Conservation (phyloP, 1,284 basidiomycete species). For the Volvariella surrecta region DNA sequence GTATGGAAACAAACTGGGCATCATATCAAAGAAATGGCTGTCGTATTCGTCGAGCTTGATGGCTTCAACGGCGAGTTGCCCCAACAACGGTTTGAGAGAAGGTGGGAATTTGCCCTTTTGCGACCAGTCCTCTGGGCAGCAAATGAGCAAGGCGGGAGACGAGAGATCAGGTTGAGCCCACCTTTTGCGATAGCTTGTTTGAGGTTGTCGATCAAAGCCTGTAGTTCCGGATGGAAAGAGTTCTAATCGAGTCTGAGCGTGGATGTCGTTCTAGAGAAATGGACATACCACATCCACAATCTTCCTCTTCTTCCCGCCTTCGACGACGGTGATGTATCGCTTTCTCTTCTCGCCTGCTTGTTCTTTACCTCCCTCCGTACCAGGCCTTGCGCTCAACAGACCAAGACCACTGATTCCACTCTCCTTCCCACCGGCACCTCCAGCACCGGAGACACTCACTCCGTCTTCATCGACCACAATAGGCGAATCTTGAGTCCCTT, state of each 20-base stretch:
- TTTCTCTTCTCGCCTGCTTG: constrained; percentile 39
- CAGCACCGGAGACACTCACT: background rate
- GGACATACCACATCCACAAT: constrained; percentile 51
- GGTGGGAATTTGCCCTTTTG: constrained; percentile 87
- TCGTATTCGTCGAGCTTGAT: constrained; percentile 83
- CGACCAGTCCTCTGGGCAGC: constrained; percentile 51
- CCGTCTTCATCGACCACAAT: constrained; percentile 15
- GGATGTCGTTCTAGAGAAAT: background rate
- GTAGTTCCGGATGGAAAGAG: constrained; percentile 64
- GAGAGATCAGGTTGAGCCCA: too few species aligned
- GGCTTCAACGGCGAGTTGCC: constrained; percentile 69
- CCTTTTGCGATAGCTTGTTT: constrained; percentile 54
- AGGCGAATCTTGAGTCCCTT: constrained; percentile 42
- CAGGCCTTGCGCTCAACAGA: constrained; percentile 1
- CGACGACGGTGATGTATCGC: constrained; percentile 36
- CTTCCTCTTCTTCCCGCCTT: constrained; percentile 60
- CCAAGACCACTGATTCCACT: constrained; percentile 1
- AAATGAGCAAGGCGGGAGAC: background rate
- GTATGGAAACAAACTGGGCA: constrained; percentile 86
- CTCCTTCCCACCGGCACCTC: constrained; percentile 11
- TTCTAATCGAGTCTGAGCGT: constrained; percentile 19
- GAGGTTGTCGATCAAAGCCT: constrained; percentile 53
- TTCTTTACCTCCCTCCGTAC: constrained; percentile 19
- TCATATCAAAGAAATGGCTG: constrained; percentile 84
- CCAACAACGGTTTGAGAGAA: constrained; percentile 65